Evolutionary conservation across 2,329 filamentous ascomycete species (phyloP).

Genomic region (Colletotrichum camelliae): DNA sequence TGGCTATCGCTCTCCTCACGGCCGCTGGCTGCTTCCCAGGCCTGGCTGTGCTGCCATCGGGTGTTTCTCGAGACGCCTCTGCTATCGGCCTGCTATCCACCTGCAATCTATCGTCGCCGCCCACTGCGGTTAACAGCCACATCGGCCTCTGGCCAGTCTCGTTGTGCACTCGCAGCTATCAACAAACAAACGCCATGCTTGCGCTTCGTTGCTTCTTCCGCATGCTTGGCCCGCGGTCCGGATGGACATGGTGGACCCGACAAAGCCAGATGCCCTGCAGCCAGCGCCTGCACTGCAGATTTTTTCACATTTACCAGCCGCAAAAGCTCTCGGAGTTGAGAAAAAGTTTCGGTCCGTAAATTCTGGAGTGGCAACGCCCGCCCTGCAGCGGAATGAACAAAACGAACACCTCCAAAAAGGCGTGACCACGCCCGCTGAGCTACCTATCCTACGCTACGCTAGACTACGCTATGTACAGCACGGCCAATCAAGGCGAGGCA

Average conservation of each 20-base stretch:
- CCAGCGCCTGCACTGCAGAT: neutral
- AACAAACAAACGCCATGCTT: slow-evolving; percentile 4
- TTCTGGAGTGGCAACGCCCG: neutral
- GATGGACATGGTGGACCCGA: neutral
- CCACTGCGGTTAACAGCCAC: neutral
- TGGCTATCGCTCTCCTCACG: neutral
- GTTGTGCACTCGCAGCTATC: neutral
- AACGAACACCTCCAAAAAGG: neutral
- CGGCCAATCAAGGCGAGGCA: neutral
- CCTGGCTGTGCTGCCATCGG: neutral
- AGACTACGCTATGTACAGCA: neutral
- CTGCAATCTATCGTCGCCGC: neutral
- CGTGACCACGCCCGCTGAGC: neutral
- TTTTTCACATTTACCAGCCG: neutral
- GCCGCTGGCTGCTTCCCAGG: neutral
- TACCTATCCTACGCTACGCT: neutral
- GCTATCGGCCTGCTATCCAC: neutral
- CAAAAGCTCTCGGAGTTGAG: neutral
- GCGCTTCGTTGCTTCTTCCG: neutral
- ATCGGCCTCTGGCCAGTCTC: neutral
- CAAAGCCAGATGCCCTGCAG: neutral
- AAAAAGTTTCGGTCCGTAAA: neutral
- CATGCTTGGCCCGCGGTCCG: neutral
- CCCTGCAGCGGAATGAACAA: neutral
- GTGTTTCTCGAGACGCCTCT: neutral